Evolutionary conservation across 345 rosid species (phyloP).

Genomic region (Eucalyptus urophylla): DNA sequence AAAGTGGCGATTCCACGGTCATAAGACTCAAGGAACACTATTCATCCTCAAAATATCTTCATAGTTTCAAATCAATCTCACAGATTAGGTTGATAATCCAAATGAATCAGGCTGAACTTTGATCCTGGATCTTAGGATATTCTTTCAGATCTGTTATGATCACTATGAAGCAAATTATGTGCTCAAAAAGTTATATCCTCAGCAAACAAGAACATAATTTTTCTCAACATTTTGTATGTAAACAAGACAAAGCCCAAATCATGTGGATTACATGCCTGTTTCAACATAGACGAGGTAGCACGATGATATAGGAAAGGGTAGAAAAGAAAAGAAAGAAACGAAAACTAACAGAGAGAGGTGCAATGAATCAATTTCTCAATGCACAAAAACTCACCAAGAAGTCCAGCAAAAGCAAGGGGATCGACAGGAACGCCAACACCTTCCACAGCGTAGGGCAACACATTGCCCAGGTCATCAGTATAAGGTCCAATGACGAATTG

Average conservation of each 20-base stretch:
- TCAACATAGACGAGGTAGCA: background rate
- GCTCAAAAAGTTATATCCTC: too few species aligned
- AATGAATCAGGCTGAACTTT: background rate
- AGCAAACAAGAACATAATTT: background rate
- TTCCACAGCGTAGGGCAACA: slow-evolving; percentile 88
- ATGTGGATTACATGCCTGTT: background rate
- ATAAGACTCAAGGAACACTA: background rate
- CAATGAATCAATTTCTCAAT: background rate
- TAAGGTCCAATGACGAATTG: slow-evolving; percentile 88
- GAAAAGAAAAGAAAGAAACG: background rate
- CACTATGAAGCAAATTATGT: too few species aligned
- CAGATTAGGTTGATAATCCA: background rate
- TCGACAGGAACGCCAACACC: slow-evolving; percentile 90
- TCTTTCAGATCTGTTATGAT: background rate
- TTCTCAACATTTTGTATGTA: background rate
- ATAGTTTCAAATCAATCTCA: background rate
- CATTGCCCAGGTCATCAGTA: slow-evolving; percentile 84
- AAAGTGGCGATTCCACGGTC: background rate
- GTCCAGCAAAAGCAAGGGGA: slow-evolving; percentile 96
- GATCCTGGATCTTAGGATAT: background rate
- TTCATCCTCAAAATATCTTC: background rate
- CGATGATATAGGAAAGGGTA: background rate
- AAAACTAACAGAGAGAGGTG: background rate
- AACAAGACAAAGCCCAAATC: background rate
- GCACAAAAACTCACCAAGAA: slow-evolving; percentile 42